phyloP scores from a whole-genome alignment of 2,329 filamentous ascomycete species.

The Hymenoscyphus occultus region DNA sequence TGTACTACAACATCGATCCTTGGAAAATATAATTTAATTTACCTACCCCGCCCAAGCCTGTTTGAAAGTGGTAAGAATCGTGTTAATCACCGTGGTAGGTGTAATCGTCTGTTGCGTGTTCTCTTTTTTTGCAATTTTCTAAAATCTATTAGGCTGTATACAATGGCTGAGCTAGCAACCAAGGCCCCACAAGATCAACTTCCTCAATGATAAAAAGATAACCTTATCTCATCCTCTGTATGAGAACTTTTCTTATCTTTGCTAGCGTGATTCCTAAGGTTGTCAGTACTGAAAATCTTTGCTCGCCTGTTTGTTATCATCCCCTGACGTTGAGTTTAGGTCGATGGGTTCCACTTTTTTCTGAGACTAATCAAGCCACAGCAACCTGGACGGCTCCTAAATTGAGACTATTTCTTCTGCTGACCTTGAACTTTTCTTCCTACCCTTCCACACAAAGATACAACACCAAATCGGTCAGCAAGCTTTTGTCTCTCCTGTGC shows the following conservation, averaged over 20 bases:
- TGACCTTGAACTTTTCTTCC: not conserved
- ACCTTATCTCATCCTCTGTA: not conserved
- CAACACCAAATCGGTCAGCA: not conserved
- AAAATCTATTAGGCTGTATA: not conserved
- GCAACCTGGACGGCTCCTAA: not conserved
- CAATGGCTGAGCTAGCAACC: not conserved
- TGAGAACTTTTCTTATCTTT: not conserved
- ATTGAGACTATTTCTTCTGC: not conserved
- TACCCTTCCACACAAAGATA: not conserved
- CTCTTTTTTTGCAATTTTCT: not conserved
- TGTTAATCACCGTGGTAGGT: not conserved
- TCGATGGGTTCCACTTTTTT: not conserved
- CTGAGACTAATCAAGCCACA: too few species aligned
- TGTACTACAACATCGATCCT: not conserved
- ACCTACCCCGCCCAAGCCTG: not conserved
- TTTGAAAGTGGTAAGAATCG: not conserved
- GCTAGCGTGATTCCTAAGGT: not conserved
- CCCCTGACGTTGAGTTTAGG: not conserved
- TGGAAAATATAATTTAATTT: not conserved
- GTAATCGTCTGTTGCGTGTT: not conserved
- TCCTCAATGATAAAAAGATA: not conserved
- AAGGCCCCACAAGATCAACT: not conserved
- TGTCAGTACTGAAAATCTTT: not conserved
- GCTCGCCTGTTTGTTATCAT: not conserved
- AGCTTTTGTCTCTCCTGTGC: not conserved